Conservation (phyloP, 2,329 filamentous ascomycete genomes). For the Fusarium secorum region DNA sequence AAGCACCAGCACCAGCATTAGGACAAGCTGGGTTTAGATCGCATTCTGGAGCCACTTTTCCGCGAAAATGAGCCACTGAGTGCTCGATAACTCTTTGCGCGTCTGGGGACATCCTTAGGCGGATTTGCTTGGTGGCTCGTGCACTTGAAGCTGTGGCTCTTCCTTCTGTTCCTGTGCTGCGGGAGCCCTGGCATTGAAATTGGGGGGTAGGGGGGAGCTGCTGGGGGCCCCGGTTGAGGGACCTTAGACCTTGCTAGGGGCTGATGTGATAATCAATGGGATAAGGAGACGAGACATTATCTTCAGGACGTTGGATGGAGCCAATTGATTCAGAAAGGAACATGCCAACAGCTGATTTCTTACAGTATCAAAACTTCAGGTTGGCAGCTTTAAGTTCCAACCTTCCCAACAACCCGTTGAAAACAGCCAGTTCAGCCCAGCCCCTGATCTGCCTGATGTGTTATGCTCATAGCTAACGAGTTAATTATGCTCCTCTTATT, state of each 20-base stretch:
- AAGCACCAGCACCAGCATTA: conserved; percentile 19
- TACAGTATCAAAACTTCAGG: neutral
- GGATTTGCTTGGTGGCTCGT: conserved; percentile 34
- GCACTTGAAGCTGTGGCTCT: conserved; percentile 29
- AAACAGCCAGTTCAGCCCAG: neutral
- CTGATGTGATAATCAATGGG: conserved; percentile 15
- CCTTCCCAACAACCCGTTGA: neutral
- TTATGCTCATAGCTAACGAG: conserved; percentile 2
- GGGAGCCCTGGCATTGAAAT: conserved; percentile 43
- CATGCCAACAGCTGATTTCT: neutral
- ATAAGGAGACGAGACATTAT: conserved; percentile 11
- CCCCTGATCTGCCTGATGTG: conserved; percentile 8
- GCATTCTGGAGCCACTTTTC: conserved; percentile 12
- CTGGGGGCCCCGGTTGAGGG: conserved; percentile 23
- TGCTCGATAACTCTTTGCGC: neutral
- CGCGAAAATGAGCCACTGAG: conserved; percentile 12
- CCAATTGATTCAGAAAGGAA: neutral
- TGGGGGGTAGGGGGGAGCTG: conserved; percentile 30
- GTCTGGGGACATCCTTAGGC: conserved; percentile 9
- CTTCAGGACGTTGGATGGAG: neutral
- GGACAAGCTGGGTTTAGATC: conserved; percentile 21
- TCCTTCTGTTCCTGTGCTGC: conserved; percentile 31
- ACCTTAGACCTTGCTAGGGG: conserved; percentile 37
- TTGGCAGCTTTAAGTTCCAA: neutral
- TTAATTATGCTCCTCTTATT: conserved; percentile 19